A percentile compares a stretch with the other conserved stretches of the same genome.
Conservation (phyloP, 108 stramenopile genomes). For the Cyclotella distinguenda region DNA sequence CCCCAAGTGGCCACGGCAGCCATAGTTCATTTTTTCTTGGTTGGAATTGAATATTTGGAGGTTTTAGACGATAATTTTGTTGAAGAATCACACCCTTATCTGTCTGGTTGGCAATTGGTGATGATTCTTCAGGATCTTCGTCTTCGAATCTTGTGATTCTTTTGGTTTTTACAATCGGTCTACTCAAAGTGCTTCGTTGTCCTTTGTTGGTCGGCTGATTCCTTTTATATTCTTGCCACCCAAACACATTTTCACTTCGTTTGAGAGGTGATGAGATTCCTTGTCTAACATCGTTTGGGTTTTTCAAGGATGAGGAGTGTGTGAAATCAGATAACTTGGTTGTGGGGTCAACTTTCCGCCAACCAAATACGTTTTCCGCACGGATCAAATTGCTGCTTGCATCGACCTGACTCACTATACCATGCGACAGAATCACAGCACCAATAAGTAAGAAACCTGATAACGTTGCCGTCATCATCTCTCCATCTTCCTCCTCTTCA, state of each 20-base stretch:
- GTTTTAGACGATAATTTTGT: background rate
- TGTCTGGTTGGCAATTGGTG: too few relatives aligned
- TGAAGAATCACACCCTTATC: too few relatives aligned
- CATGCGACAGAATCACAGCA: background rate
- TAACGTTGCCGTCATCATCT: too few relatives aligned
- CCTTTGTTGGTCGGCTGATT: background rate
- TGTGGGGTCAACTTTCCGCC: conserved; percentile 1
- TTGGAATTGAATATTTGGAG: conserved; percentile 19
- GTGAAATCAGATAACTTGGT: background rate
- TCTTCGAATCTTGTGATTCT: background rate
- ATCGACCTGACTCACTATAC: background rate
- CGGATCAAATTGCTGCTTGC: conserved; percentile 7
- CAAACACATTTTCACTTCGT: conserved; percentile 28
- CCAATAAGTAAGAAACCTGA: too few relatives aligned
- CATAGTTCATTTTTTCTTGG: conserved; percentile 51
- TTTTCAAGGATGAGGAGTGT: too few relatives aligned
- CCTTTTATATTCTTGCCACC: conserved; percentile 6
- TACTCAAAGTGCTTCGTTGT: background rate
- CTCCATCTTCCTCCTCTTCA: too few relatives aligned
- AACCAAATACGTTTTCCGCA: conserved; percentile 15
- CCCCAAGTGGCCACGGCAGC: conserved; percentile 50
- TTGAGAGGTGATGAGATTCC: background rate
- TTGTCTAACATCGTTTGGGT: too few relatives aligned
- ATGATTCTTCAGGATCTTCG: background rate
- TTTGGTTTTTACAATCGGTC: too few relatives aligned